Conservation (phyloP, 371 early-diverging fungal species). For the Sanchytrium tribonematis region DNA sequence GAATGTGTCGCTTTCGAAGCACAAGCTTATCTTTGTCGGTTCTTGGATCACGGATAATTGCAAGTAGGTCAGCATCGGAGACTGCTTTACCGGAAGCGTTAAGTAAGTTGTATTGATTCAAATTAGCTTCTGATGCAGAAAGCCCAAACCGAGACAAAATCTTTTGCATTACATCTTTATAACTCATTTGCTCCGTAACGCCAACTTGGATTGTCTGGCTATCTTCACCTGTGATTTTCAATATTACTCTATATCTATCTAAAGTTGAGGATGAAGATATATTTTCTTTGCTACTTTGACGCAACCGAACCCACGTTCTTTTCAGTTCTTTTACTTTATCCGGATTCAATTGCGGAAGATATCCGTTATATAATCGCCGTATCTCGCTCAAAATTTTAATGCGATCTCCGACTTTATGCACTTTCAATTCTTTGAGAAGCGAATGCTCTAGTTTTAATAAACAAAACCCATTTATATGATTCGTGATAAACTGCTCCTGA, state of each 20-base stretch:
- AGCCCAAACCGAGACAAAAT: constrained; percentile 8
- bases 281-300: neutral
- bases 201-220: neutral
- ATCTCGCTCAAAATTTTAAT: constrained; percentile 42
- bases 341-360: neutral
- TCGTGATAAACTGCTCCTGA: neutral
- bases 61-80: neutral
- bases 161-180: neutral
- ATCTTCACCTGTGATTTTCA: neutral
- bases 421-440: constrained; percentile 46
- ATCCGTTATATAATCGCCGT: neutral
- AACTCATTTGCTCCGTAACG: neutral
- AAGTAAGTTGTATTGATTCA: constrained; percentile 6
- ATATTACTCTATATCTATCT: neutral
- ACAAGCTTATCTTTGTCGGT: neutral
- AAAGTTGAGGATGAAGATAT: no score
- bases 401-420: constrained; percentile 51
- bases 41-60: neutral
- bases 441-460: constrained; percentile 50
- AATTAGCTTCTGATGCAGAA: constrained; percentile 2
- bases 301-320: neutral
- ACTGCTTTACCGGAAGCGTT: constrained; percentile 13
- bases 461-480: constrained; percentile 45
- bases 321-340: constrained; percentile 15
- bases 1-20: neutral